Conservation (phyloP, 2,329 filamentous ascomycete species). For the Stachybotrys elegans region DNA sequence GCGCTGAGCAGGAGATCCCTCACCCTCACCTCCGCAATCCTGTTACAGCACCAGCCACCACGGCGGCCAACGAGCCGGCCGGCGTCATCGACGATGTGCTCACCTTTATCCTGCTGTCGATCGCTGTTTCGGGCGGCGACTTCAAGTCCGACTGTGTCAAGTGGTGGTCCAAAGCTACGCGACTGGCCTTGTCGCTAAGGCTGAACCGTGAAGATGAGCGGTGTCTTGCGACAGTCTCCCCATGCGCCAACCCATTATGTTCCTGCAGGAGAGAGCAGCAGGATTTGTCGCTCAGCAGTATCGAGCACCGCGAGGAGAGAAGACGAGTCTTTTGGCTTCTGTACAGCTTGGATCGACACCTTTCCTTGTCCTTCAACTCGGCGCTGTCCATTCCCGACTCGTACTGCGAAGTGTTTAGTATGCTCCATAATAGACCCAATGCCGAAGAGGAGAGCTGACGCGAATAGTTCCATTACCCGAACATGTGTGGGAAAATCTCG, state of each 20-base stretch:
- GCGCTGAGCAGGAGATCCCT: constrained; percentile 24
- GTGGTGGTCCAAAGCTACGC: constrained; percentile 40
- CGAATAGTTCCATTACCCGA: constrained; percentile 32
- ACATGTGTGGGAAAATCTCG: constrained; percentile 32
- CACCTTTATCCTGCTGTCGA: constrained; percentile 38
- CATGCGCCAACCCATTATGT: constrained; percentile 25
- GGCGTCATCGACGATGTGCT: constrained; percentile 36
- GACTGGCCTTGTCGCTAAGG: constrained; percentile 31
- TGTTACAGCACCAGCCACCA: constrained; percentile 20
- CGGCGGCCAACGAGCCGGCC: constrained; percentile 27
- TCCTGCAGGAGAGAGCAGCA: constrained; percentile 23
- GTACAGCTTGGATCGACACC: constrained; percentile 40
- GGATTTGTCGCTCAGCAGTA: constrained; percentile 14
- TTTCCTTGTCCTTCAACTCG: constrained; percentile 41
- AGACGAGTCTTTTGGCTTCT: constrained; percentile 43
- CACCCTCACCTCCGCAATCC: constrained; percentile 16
- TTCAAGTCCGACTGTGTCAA: constrained; percentile 43
- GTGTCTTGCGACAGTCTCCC: constrained; percentile 19
- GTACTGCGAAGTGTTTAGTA: constrained; percentile 36
- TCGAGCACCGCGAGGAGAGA: constrained; percentile 41
- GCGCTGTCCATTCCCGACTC: constrained; percentile 38
- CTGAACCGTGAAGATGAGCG: constrained; percentile 33
- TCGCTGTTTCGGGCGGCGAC: constrained; percentile 41
- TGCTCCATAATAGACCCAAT: too few relatives aligned
- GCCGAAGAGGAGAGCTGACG: neutral